phyloP scores from a whole-genome alignment of 768 basidiomycete genomes.

The Mycena vulgaris region DNA sequence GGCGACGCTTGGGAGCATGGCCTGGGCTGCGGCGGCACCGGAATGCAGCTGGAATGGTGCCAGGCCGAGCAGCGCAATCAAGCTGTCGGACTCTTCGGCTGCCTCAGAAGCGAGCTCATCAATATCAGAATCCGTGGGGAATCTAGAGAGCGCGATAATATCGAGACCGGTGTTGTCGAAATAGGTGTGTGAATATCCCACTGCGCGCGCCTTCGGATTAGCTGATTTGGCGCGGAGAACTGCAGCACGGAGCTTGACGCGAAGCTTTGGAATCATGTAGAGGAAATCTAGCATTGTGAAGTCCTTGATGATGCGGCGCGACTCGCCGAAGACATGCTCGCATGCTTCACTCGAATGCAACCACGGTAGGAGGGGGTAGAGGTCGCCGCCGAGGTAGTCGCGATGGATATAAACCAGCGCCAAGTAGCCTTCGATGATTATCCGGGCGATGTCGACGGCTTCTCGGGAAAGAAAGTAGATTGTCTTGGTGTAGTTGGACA shows the following conservation, averaged over 20 bases:
- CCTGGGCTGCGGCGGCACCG: not conserved
- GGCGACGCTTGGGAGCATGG: not conserved
- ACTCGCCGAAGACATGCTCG: slow-evolving; percentile 53
- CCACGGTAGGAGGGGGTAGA: slow-evolving; percentile 56
- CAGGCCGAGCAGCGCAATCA: slow-evolving; percentile 40
- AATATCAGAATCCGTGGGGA: slow-evolving; percentile 42
- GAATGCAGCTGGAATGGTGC: slow-evolving; percentile 18
- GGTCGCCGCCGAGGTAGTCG: slow-evolving; percentile 43
- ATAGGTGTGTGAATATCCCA: slow-evolving; percentile 49
- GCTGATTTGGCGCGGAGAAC: slow-evolving; percentile 25
- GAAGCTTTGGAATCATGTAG: slow-evolving; percentile 48
- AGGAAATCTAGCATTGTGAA: slow-evolving; percentile 52
- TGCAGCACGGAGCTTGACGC: slow-evolving; percentile 43
- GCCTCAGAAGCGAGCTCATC: slow-evolving; percentile 30
- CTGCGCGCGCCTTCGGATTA: slow-evolving; percentile 35
- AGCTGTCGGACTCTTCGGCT: slow-evolving; percentile 36
- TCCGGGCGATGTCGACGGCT: slow-evolving; percentile 48
- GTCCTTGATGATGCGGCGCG: slow-evolving; percentile 49
- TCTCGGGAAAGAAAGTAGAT: slow-evolving; percentile 53
- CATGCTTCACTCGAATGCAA: slow-evolving; percentile 50
- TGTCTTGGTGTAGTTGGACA: slow-evolving; percentile 36
- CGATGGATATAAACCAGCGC: slow-evolving; percentile 52
- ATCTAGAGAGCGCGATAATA: slow-evolving; percentile 38
- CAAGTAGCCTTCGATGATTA: slow-evolving; percentile 52
- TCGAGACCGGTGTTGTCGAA: slow-evolving; percentile 41